Percentiles rank a stretch among this genome's conserved stretches.
Evolutionary conservation across 2,329 filamentous ascomycete species (phyloP).

Genomic region (Pseudogymnoascus sp.): DNA sequence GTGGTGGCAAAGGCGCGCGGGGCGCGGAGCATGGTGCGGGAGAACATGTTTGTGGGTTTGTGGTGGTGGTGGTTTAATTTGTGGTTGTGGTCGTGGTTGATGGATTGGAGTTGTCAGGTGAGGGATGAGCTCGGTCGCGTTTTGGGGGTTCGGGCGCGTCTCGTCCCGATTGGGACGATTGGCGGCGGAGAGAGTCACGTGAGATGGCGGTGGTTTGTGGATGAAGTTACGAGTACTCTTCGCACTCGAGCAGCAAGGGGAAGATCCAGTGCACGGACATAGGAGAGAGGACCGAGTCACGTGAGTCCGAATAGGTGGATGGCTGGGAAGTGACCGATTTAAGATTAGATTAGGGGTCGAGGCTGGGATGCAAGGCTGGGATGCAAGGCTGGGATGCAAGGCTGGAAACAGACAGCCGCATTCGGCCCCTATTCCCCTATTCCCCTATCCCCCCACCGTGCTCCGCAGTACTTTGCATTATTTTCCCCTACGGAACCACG

Average conservation of each 20-base stretch:
- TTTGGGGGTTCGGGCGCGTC: not conserved
- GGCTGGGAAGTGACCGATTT: not conserved
- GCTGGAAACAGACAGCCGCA: not conserved
- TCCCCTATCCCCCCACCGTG: not conserved
- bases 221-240: too few relatives aligned
- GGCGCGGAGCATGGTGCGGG: slow-evolving; percentile 19
- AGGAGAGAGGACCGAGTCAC: not conserved
- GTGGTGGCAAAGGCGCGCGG: slow-evolving; percentile 35
- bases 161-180: slow-evolving; percentile 2
- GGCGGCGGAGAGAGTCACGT: not conserved
- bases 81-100: not conserved
- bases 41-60: slow-evolving; percentile 2
- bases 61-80: slow-evolving; percentile 4
- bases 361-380: not conserved
- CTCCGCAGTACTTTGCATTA: not conserved
- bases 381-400: not conserved
- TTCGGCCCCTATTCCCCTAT: not conserved
- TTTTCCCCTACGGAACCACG: not conserved
- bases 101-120: not conserved
- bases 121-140: slow-evolving; percentile 5
- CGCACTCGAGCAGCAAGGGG: too few relatives aligned
- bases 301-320: not conserved
- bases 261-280: not conserved
- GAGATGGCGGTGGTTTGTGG: not conserved
- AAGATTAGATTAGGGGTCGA: not conserved